Evolutionary conservation across 768 basidiomycete species (phyloP).

Genomic region (Pleurotus sapidus): DNA sequence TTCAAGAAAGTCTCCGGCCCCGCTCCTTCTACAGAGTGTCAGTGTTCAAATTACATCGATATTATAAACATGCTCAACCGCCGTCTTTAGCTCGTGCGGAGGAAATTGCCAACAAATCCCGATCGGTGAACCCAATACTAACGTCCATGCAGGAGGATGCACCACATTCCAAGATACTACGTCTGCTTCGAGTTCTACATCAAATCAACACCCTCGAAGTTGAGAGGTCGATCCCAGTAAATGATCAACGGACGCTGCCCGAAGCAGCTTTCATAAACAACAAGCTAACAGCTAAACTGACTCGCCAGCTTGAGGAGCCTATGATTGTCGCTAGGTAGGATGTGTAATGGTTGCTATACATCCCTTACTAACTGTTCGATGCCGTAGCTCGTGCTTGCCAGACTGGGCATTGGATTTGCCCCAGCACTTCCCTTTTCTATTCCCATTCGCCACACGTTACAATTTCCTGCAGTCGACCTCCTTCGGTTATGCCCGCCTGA

Average conservation of each 20-base stretch:
- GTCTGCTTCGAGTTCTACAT: constrained; percentile 84
- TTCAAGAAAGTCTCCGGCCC: constrained; percentile 93
- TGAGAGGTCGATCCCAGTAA: constrained; percentile 51
- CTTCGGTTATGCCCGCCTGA: constrained; percentile 94
- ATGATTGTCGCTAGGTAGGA: constrained; percentile 97
- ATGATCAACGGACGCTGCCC: constrained; percentile 57
- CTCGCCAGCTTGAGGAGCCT: constrained; percentile 93
- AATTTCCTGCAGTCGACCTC: constrained; percentile 97
- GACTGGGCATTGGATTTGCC: constrained; percentile 97
- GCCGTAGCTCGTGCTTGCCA: constrained; percentile 82
- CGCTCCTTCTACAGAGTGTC: constrained; percentile 59
- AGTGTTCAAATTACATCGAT: constrained; percentile 16
- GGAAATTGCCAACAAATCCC: constrained; percentile 38
- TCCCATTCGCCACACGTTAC: constrained; percentile 97
- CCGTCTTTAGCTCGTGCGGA: constrained; percentile 32
- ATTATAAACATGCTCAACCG: background rate
- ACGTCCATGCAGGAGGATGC: constrained; percentile 83
- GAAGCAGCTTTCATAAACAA: constrained; percentile 95
- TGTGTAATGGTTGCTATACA: background rate
- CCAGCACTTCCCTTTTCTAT: constrained; percentile 96
- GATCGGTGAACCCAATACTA: constrained; percentile 64
- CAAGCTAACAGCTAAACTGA: constrained; percentile 97
- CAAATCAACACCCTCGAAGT: constrained; percentile 74
- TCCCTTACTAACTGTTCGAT: constrained; percentile 3
- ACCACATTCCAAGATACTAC: constrained; percentile 86